Base-by-base conservation (phyloP, 2,329 filamentous ascomycete genomes). In the Myriosclerotinia scirpicola region DNA sequence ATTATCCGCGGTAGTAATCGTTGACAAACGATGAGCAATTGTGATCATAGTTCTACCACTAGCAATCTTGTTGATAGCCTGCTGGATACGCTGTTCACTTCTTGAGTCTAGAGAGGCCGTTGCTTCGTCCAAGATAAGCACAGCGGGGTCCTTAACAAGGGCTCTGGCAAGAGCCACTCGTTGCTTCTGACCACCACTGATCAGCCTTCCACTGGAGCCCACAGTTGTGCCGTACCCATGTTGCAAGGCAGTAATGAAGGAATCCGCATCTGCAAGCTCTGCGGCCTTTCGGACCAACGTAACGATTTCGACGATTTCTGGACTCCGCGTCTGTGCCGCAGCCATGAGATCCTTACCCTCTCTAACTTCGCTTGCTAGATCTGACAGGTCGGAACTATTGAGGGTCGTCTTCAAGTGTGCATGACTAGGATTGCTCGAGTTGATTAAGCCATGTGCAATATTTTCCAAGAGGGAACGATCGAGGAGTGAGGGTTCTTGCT, bases 51-150 rank as follows among this genome's bases (percentile, higher is more conserved):
- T 98, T 54, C 94, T 90, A 56, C 92, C 92, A 71, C 88, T 83
- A 14, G 91, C 90, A 59, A 97, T 86, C 20, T 85, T 91, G 65
- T 90, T 88, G 38, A 98, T 85, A 34, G 93, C 92, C 64, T 88
- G 85, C 77, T 97, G 93, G 68, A 97, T 96, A 75, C 93, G 90
- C 77, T 95, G 90, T 77, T 97, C 93, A 0, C 92, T 96, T 71
- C 93, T 90, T 0, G 91, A 92, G 76, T 97, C 93, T 26, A 97
- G 77, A 1, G 85, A 81, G 0, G 85, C 81, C 2, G 86, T 88
- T 5, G 86, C 85, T 72, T 88, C 86, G 52, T 88, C 86, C 2
- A 88, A 78, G 12, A 88, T 80, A 3, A 88, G 78, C 15, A 88
- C 83, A 62, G 79, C 80, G 0, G 85, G 85, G 42, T 87, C 80